phyloP scores from a whole-genome alignment of 257 asterid genomes.

The Jacaranda mimosifolia region DNA sequence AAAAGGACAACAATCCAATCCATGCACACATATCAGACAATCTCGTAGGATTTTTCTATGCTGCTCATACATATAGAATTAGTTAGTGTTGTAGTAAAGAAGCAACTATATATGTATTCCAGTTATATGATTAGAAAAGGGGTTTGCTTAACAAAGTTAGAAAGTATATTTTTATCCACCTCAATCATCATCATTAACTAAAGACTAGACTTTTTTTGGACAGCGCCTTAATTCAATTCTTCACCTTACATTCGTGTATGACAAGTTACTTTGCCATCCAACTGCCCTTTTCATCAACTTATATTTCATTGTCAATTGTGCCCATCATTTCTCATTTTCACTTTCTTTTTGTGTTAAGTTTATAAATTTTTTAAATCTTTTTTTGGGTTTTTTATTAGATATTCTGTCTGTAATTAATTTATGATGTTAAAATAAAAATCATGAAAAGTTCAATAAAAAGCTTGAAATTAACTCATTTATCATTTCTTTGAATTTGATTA shows the following conservation, averaged over 20 bases:
- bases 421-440: background rate
- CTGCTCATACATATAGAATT: conserved; percentile 15
- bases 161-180: conserved; percentile 41
- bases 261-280: conserved; percentile 39
- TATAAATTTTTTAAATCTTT: background rate
- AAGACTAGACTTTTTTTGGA: conserved; percentile 30
- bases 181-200: conserved; percentile 37
- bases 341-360: background rate
- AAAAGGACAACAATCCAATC: background rate
- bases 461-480: too few relatives aligned
- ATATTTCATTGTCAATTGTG: background rate
- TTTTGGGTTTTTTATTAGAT: background rate
- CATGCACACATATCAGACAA: conserved; percentile 21
- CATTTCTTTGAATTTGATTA: too few relatives aligned
- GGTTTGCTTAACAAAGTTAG: conserved; percentile 39
- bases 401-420: background rate
- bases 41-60: background rate
- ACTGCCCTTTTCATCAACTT: conserved; percentile 17
- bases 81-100: conserved; percentile 50
- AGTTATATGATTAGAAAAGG: conserved; percentile 34
- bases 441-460: too few relatives aligned
- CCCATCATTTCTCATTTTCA: background rate
- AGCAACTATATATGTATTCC: conserved; percentile 29
- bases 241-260: conserved; percentile 53
- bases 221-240: conserved; percentile 18